A percentile compares a stretch with the other conserved stretches of the same genome.
These are phyloP conservation scores for Tylopilus vinaceipallidus DNA, from an alignment of 768 basidiomycete genomes.

Conservation along the genomic window DNA sequence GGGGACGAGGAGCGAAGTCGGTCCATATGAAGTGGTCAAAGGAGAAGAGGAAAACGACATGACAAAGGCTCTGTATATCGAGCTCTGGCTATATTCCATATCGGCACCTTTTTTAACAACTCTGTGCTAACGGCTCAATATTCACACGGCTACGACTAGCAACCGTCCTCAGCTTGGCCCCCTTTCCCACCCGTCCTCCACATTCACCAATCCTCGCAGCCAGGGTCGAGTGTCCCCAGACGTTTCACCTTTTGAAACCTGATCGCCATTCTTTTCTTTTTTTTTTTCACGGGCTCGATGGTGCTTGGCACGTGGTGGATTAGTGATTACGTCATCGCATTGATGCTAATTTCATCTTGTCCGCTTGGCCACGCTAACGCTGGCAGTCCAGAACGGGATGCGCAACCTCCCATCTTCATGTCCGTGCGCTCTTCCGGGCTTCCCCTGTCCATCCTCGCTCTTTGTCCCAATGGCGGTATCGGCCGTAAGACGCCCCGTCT, in stretches of 20 bases:
- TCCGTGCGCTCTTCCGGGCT: conserved; percentile 16
- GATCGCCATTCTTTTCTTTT: too few species aligned
- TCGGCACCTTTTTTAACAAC: conserved; percentile 37
- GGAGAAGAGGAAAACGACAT: conserved; percentile 34
- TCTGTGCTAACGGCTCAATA: conserved; percentile 26
- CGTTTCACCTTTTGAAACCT: neutral
- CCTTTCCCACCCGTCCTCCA: neutral
- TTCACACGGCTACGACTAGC: conserved; percentile 28
- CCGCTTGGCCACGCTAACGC: conserved; percentile 6
- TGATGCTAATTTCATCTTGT: conserved; percentile 21
- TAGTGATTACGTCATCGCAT: conserved; percentile 29
- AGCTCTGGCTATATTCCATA: conserved; percentile 39
- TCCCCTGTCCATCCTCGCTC: neutral
- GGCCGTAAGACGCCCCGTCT: conserved; percentile 16
- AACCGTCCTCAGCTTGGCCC: neutral
- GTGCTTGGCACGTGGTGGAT: conserved; percentile 18
- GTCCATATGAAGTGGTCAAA: conserved; percentile 31
- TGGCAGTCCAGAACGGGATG: conserved; percentile 14
- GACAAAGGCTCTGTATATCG: conserved; percentile 40
- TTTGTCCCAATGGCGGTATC: neutral
- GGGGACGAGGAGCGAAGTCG: conserved; percentile 13
- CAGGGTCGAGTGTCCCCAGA: neutral
- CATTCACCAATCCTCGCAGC: neutral
- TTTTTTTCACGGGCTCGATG: conserved; percentile 11
- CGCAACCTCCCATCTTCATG: conserved; percentile 13